A percentile compares a stretch with the other conserved stretches of the same genome.
phyloP scores from a whole-genome alignment of 305 asterid species.

The Fraxinus nigra region DNA sequence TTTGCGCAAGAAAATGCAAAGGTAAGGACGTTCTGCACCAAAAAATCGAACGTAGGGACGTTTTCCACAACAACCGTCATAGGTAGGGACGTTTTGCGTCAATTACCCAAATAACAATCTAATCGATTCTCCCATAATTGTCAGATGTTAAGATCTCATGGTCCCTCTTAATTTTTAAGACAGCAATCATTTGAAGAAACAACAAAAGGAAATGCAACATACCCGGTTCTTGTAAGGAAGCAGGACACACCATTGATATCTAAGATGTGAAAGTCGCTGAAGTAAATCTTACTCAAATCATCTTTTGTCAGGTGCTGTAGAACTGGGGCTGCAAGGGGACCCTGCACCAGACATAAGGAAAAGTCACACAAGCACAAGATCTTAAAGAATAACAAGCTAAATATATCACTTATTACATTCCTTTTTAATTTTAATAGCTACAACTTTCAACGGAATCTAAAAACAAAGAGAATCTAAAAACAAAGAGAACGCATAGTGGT shows the following conservation, averaged over 20 bases:
- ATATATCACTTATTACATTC: neutral
- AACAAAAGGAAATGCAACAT: slow-evolving; percentile 22
- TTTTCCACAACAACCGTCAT: no score
- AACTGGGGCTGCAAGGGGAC: slow-evolving; percentile 92
- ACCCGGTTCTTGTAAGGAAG: slow-evolving; percentile 97
- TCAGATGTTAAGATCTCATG: neutral
- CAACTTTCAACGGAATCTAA: neutral
- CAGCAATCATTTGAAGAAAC: neutral
- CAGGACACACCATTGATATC: slow-evolving; percentile 78
- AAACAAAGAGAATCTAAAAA: no score
- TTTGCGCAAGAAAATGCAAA: no score
- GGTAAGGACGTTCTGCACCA: no score
- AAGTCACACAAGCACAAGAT: slow-evolving; percentile 9
- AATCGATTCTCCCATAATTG: neutral
- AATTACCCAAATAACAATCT: neutral
- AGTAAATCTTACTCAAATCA: slow-evolving; percentile 88
- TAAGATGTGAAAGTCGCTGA: slow-evolving; percentile 68
- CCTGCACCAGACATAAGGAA: slow-evolving; percentile 48
- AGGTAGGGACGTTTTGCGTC: no score
- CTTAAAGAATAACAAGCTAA: neutral
- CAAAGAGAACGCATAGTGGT: no score
- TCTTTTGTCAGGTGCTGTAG: slow-evolving; percentile 83
- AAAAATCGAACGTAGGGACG: no score
- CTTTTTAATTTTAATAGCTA: neutral
- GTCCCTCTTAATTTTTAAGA: slow-evolving; percentile 1